Evolutionary conservation across 2,329 filamentous ascomycete genomes (phyloP), one percentile per base, ranked within the genome.

Genomic region (Colletotrichum sp.): DNA sequence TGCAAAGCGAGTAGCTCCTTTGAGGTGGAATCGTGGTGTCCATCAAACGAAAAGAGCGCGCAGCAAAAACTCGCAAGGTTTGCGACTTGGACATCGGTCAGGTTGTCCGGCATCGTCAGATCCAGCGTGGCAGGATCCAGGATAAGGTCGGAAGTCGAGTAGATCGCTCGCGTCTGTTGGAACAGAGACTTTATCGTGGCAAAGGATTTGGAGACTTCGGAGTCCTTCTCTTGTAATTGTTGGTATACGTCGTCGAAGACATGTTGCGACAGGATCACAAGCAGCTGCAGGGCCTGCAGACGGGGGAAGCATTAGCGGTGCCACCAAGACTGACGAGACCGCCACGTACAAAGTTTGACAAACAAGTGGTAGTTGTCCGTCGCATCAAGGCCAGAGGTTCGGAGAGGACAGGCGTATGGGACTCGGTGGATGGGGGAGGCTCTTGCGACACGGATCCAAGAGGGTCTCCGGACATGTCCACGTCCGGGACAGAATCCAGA

Each of bases 11-110:
- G 83, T 52, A 90, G 87, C 65, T 86, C 82, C n/a, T 85, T 82
- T 22, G 71, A 66, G 22, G 71, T 59, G 19, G 62, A 62, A 13
- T 61, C 63, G 75, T 89, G 86, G 12, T 87, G 83, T 29, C 86
- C 84, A n/a, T 82, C 79, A 49, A 88, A 84, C 1, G 87, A 80
- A 6, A 85, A 82, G 9, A 85, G 83, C 55, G 82, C 82, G 34
- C 68, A 80, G 25, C 85, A 86, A 44, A 89, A 85, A 49, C 88
- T 86, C 5, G 88, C 88, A 72, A 90, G 82, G 74, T 90, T 90
- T 12, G 87, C 85, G 77, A 90, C 83, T 55, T 88, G 86, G 27
- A 90, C 83, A 30, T 86, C 81, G 16, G 82, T 83, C 29, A 81
- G 80, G 25, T 81, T 81, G 57, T 86, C 83, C 36, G 83, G 81